These are phyloP conservation scores for Nannizziopsis arthrosporioides DNA, from an alignment of 2,329 filamentous ascomycete genomes.

Conservation along the genomic window DNA sequence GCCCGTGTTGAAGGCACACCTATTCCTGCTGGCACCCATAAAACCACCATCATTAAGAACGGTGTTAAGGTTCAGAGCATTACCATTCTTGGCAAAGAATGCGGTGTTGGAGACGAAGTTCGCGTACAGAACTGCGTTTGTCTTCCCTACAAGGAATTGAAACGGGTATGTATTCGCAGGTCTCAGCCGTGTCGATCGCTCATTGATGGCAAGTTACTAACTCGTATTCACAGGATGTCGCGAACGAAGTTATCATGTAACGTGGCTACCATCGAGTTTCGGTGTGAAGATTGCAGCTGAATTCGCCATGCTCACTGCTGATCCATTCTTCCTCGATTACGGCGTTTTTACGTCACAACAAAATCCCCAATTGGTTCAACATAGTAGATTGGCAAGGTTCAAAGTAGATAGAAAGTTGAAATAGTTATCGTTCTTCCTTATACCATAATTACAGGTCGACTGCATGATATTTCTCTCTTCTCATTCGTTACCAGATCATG, in stretches of 20 bases:
- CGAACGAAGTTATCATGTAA: constrained; percentile 65
- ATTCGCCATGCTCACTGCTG: background rate
- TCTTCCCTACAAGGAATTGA: constrained; percentile 94
- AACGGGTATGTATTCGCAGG: constrained; percentile 55
- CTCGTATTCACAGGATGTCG: constrained; percentile 55
- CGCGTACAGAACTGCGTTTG: constrained; percentile 97
- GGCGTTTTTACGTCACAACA: too few relatives aligned
- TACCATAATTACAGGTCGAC: background rate
- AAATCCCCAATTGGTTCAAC: too few relatives aligned
- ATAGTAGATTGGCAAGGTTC: too few relatives aligned
- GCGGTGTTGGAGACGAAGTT: constrained; percentile 82
- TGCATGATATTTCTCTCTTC: background rate
- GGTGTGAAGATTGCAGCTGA: background rate
- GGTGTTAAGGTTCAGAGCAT: constrained; percentile 98
- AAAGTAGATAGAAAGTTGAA: too few relatives aligned
- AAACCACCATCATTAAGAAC: constrained; percentile 91
- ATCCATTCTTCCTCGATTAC: too few relatives aligned
- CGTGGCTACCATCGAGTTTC: background rate
- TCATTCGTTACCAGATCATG: constrained; percentile 1
- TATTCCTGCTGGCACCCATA: constrained; percentile 74
- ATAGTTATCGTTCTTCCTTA: too few relatives aligned
- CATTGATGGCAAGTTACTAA: constrained; percentile 21
- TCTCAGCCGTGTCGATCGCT: background rate
- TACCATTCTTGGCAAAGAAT: constrained; percentile 95
- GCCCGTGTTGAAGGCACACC: constrained; percentile 93